These are phyloP conservation scores for Scheffersomyces insectosa DNA, from an alignment of 1,139 yeast species.

Conservation along the genomic window DNA sequence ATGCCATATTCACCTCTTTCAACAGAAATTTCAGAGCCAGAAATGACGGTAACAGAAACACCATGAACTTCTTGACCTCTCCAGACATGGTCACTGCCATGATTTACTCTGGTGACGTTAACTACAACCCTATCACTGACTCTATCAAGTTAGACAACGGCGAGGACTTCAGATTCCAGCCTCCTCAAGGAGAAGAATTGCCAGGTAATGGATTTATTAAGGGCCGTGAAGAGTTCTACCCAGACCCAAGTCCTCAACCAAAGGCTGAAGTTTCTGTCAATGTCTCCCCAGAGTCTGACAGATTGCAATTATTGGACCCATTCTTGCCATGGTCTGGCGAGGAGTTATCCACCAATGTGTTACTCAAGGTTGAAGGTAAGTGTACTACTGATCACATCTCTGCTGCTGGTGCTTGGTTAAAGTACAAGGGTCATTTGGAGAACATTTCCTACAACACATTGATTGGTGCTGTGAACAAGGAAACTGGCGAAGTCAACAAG, in stretches of 20 bases:
- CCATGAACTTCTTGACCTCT: constrained; percentile 94
- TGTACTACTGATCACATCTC: constrained; percentile 98
- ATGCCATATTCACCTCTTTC: constrained; percentile 92
- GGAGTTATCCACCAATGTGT: constrained; percentile 73
- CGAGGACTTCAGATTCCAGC: constrained; percentile 65
- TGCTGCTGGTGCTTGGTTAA: constrained; percentile 99
- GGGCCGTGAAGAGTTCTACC: constrained; percentile 85
- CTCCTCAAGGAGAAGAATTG: constrained; percentile 77
- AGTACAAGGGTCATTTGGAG: constrained; percentile 96
- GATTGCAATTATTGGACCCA: constrained; percentile 79
- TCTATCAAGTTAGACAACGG: constrained; percentile 67
- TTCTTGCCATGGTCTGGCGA: constrained; percentile 83
- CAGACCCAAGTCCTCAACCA: constrained; percentile 76
- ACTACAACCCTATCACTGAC: constrained; percentile 86
- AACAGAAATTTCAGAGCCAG: constrained; percentile 96
- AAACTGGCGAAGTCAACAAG: constrained; percentile 91
- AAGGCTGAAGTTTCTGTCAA: constrained; percentile 65
- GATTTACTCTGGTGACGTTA: constrained; percentile 89
- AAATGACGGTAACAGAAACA: constrained; percentile 95
- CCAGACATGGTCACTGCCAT: constrained; percentile 97
- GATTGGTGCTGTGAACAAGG: constrained; percentile 96
- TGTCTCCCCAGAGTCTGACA: constrained; percentile 73
- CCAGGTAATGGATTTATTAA: constrained; percentile 77
- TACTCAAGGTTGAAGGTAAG: constrained; percentile 92
- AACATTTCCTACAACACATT: constrained; percentile 93